Percentiles rank a stretch among this genome's conserved stretches.
phyloP scores from a whole-genome alignment of 768 basidiomycete species.

The Grammothele lineata region DNA sequence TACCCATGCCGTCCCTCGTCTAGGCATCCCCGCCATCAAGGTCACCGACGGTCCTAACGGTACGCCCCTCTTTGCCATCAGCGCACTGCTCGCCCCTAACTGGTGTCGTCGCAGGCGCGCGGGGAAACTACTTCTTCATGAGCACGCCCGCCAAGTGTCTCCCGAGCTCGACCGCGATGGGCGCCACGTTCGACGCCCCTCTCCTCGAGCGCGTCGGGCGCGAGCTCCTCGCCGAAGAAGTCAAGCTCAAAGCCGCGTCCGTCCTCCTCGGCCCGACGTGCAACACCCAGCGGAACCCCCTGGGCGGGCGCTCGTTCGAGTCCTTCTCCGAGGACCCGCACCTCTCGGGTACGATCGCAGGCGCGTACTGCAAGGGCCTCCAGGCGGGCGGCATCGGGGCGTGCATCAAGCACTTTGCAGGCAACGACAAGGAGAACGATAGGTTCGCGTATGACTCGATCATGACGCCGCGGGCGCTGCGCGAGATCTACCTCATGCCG shows the following conservation, averaged over 20 bases:
- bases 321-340: conserved; percentile 77
- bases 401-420: conserved; percentile 79
- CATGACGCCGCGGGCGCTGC: conserved; percentile 45
- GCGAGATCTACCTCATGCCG: conserved; percentile 61
- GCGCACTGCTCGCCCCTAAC: too few relatives aligned
- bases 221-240: conserved; percentile 66
- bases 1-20: conserved; percentile 57
- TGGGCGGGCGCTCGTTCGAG: conserved; percentile 65
- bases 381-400: conserved; percentile 74
- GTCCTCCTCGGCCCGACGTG: conserved; percentile 76
- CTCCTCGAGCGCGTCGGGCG: conserved; percentile 59
- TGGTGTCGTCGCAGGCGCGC: conserved; percentile 31
- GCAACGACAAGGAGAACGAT: conserved; percentile 82
- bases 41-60: conserved; percentile 83
- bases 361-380: conserved; percentile 72
- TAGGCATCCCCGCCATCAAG: conserved; percentile 72
- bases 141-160: conserved; percentile 77
- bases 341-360: conserved; percentile 65
- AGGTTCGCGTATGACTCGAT: conserved; percentile 56
- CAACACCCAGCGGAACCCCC: conserved; percentile 78
- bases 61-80: conserved; percentile 21
- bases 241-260: conserved; percentile 65
- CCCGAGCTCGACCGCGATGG: conserved; percentile 72
- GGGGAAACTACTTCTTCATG: conserved; percentile 80
- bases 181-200: conserved; percentile 67